Percentiles rank a stretch among this genome's conserved stretches.
Conservation (phyloP, 129 eudicot species). For the Flaveria sonorensis region DNA sequence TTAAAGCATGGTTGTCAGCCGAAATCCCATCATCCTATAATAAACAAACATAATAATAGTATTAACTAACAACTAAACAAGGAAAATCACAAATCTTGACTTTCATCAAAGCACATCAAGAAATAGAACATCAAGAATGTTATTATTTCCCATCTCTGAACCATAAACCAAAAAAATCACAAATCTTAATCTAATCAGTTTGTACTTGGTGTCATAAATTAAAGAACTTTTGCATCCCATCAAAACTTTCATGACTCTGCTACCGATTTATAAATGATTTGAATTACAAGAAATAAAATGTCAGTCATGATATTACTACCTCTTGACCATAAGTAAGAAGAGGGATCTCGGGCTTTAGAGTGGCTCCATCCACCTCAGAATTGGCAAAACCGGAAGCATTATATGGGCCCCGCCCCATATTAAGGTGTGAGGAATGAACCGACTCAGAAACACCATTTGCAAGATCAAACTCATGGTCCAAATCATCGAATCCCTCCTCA, state of each 20-base stretch:
- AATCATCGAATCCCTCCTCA: constrained; percentile 89
- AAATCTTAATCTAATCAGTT: neutral
- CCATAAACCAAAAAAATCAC: neutral
- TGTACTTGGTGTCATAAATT: neutral
- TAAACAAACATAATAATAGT: neutral
- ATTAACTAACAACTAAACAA: constrained; percentile 9
- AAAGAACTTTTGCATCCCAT: neutral
- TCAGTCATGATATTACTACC: constrained; percentile 43
- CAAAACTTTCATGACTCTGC: neutral
- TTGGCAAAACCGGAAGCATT: constrained; percentile 63
- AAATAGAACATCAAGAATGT: neutral
- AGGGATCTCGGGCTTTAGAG: constrained; percentile 67
- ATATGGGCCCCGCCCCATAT: constrained; percentile 50
- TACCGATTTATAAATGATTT: neutral
- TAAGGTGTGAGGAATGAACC: constrained; percentile 46
- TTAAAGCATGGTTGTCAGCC: constrained; percentile 91
- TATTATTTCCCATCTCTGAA: neutral
- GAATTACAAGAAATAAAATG: constrained; percentile 8
- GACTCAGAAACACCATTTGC: constrained; percentile 51
- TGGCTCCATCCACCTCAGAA: constrained; percentile 56
- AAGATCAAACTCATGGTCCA: constrained; percentile 76
- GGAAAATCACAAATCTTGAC: constrained; percentile 8
- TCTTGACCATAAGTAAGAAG: constrained; percentile 95
- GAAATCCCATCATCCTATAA: constrained; percentile 84
- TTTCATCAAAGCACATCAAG: neutral